A percentile compares a stretch with the other conserved stretches of the same genome.
Evolutionary conservation across 768 basidiomycete species (phyloP).

Genomic region (Paxillus involutus): DNA sequence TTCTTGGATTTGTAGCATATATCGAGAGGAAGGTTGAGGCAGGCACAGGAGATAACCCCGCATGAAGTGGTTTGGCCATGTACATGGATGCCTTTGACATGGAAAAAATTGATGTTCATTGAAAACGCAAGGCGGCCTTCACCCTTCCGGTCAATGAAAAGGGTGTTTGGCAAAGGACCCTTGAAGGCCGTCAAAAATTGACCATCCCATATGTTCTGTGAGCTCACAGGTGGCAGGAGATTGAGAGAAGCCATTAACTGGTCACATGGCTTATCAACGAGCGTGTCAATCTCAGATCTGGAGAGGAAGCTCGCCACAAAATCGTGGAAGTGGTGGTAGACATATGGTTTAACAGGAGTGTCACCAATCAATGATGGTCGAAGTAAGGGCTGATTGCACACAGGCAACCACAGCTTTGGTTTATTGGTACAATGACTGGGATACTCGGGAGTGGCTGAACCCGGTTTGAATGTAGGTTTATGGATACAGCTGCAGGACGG

Average conservation of each 20-base stretch:
- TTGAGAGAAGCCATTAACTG: background rate
- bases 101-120: constrained; percentile 36
- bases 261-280: constrained; percentile 10
- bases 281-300: constrained; percentile 1
- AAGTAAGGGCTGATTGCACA: no score
- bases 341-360: no score
- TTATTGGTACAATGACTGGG: no score
- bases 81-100: constrained; percentile 27
- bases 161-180: constrained; percentile 9
- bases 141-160: constrained; percentile 17
- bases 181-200: background rate
- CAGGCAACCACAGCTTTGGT: no score
- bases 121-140: constrained; percentile 22
- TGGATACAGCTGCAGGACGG: no score
- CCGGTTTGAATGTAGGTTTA: no score
- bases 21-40: constrained; percentile 33
- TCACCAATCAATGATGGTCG: no score
- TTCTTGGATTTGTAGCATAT: constrained; percentile 34
- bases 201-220: constrained; percentile 1
- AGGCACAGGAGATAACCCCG: constrained; percentile 32
- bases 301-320: no score
- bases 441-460: no score
- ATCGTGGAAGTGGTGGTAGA: background rate
- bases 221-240: background rate
- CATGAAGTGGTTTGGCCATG: constrained; percentile 26